Evolutionary conservation across 2,329 filamentous ascomycete species (phyloP).

Genomic region (Exophiala xenobiotica): DNA sequence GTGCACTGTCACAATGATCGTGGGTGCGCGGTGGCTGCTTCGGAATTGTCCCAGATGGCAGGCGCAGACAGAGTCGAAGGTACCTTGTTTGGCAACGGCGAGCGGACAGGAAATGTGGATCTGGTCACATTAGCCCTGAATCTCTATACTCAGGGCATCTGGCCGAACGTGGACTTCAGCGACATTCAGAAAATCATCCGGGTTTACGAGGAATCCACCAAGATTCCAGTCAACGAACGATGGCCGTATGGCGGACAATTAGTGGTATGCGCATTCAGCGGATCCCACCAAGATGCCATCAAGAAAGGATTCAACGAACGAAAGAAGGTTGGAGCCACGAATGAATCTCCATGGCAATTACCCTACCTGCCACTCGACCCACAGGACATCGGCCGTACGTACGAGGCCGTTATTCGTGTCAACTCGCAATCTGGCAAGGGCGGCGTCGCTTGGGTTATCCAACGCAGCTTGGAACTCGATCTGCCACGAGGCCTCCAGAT

Average conservation of each 20-base stretch:
- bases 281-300: conserved; percentile 93
- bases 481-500: conserved; percentile 89
- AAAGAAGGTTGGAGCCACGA: conserved; percentile 56
- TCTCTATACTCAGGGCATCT: conserved; percentile 88
- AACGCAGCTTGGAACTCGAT: conserved; percentile 84
- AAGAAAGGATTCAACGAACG: conserved; percentile 78
- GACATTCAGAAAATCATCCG: conserved; percentile 84
- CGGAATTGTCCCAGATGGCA: conserved; percentile 93
- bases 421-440: conserved; percentile 97
- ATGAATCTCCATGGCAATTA: conserved; percentile 74
- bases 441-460: conserved; percentile 90
- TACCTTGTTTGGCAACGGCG: conserved; percentile 90
- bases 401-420: conserved; percentile 96
- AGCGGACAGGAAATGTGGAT: conserved; percentile 93
- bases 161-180: conserved; percentile 85
- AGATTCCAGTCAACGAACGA: conserved; percentile 87
- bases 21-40: conserved; percentile 83
- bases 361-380: conserved; percentile 94
- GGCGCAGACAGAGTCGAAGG: conserved; percentile 93
- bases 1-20: conserved; percentile 95
- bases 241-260: conserved; percentile 88
- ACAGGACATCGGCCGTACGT: conserved; percentile 90
- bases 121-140: conserved; percentile 90
- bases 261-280: conserved; percentile 89
- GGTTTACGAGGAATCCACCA: conserved; percentile 86